phyloP scores from a whole-genome alignment of 805 yeast species.

The Jamesozyma spencerorum region DNA sequence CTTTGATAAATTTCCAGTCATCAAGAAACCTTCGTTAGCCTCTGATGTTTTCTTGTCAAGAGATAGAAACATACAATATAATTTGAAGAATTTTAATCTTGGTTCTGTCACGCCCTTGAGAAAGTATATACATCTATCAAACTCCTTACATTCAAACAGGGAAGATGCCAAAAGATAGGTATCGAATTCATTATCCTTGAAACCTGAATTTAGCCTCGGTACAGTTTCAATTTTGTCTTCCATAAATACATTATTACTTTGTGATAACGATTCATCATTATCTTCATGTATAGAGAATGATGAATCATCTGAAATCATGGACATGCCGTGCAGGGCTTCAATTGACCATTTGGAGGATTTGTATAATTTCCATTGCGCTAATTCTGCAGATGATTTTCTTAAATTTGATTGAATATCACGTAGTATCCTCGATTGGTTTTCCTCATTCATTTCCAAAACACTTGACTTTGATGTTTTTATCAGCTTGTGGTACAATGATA shows the following conservation, averaged over 20 bases:
- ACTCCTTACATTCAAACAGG: slow-evolving; percentile 77
- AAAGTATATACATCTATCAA: slow-evolving; percentile 60
- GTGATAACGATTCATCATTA: slow-evolving; percentile 20
- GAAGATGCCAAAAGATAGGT: slow-evolving; percentile 53
- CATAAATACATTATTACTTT: slow-evolving; percentile 11
- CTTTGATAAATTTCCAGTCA: slow-evolving; percentile 22
- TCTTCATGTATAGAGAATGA: slow-evolving; percentile 6
- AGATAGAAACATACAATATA: slow-evolving; percentile 62
- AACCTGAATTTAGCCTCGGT: slow-evolving; percentile 6
- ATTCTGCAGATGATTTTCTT: slow-evolving; percentile 34
- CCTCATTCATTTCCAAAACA: slow-evolving; percentile 2
- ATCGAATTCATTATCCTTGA: slow-evolving; percentile 33
- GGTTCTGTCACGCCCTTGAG: slow-evolving; percentile 45
- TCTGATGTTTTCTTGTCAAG: slow-evolving; percentile 73
- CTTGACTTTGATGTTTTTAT: neutral
- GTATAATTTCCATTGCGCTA: slow-evolving; percentile 50
- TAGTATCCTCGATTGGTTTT: slow-evolving; percentile 4
- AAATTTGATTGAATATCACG: slow-evolving; percentile 21
- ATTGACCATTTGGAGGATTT: slow-evolving; percentile 78
- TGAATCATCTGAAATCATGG: slow-evolving; percentile 3
- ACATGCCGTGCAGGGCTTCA: slow-evolving; percentile 65
- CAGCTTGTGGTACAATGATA: neutral
- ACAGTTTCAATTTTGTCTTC: neutral
- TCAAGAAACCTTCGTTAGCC: slow-evolving; percentile 59
- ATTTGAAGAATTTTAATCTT: slow-evolving; percentile 45